Evolutionary conservation across 1,284 basidiomycete species (phyloP), one percentile per base, ranked within the genome.

Genomic region (Tilletia setariae): DNA sequence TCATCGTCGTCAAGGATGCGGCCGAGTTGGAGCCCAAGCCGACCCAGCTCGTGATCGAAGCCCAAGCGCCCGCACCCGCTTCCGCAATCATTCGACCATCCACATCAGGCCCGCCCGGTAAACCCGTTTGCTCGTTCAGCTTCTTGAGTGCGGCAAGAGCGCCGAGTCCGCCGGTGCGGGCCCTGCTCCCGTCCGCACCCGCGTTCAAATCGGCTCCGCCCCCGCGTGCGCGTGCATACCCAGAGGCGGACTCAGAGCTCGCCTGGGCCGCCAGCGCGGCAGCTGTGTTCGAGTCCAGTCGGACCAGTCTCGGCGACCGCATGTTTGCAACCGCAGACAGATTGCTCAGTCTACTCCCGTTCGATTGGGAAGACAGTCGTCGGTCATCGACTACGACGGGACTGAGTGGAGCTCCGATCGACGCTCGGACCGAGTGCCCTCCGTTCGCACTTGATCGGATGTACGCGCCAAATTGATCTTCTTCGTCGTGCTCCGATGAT

Each of bases 81-180:
- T 61, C 56, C 19, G 51, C 21, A 8, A 53, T 2, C 13, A 19
- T 13, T 11, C 30, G 30, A 1, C 56, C 56, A 61, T 61, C 56
- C 28, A 61, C 30, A 3, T 61, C 56, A 25, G 56, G 56, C 32
- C 56, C 56, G 35, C 56, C 56, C 0, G 56, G 56, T 1, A 61
- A 16, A 30, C 56, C 56, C 56, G 32, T 61, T 30, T 61, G 56
- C 56, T 40, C 56, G 35, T 61, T 61, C 30, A 61, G 28, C 56
- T 19, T 19, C 56, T 61, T 61, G 30, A 61, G 56, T 30, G 56
- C 56, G 3, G 56, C 56, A 1, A 61, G 28, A 2, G 56, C 56
- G 32, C 56, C 56, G 15, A 11, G 3, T 13, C 56, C n/a, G 11
- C 28, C n/a, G 6, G 35, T 40, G 6, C 35, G 35, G 35, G 35